Percentiles rank a stretch among this genome's conserved stretches.
phyloP scores from a whole-genome alignment of 106 monocot species.

The Platanthera zijinensis region DNA sequence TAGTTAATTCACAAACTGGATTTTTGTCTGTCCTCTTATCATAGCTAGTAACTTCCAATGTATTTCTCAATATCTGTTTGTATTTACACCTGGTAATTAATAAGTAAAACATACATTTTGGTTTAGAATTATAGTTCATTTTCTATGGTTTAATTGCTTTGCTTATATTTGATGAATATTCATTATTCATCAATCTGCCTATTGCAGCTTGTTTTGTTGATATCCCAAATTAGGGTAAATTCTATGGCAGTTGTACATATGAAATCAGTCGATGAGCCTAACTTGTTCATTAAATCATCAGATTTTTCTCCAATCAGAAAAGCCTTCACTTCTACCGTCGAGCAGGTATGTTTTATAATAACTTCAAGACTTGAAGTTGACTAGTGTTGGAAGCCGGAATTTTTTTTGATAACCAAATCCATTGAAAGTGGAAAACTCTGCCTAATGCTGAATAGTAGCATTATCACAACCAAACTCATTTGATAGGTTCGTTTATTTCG shows the following conservation, averaged over 20 bases:
- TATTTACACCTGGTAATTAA: no score
- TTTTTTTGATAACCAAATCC: no score
- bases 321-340: constrained; percentile 28
- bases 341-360: constrained; percentile 60
- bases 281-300: constrained; percentile 15
- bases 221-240: constrained; percentile 70
- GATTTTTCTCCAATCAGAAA: constrained; percentile 15
- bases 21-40: no score
- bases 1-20: no score
- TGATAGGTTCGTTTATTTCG: background rate
- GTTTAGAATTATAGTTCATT: background rate
- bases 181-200: background rate
- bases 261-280: constrained; percentile 32
- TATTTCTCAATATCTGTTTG: no score
- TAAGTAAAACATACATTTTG: background rate
- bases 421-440: background rate
- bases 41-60: no score
- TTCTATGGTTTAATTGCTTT: no score
- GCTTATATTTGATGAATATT: background rate
- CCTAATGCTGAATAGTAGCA: background rate
- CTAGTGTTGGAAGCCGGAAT: no score
- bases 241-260: constrained; percentile 77
- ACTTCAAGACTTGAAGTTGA: no score
- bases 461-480: background rate
- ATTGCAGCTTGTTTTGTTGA: constrained; percentile 60